These are phyloP conservation scores for Schizochytrium sp. DNA, from an alignment of 108 stramenopile genomes.

Conservation along the genomic window DNA sequence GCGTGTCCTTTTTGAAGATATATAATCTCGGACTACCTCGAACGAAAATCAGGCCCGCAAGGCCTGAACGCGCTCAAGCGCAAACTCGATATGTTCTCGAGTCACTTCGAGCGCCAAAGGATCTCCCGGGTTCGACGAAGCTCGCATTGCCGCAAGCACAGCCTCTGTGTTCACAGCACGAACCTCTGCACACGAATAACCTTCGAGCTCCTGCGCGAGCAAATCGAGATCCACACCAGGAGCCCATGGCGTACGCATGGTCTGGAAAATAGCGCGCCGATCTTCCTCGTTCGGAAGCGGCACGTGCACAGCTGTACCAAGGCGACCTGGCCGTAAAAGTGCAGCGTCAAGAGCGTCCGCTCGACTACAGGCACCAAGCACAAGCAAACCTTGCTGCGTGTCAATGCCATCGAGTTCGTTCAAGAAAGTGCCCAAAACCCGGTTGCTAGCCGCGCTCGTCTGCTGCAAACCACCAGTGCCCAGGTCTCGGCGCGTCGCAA, in stretches of 20 bases:
- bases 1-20: no score
- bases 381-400: conserved; percentile 65
- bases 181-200: not conserved
- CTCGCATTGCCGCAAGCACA: not conserved
- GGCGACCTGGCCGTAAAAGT: conserved; percentile 94
- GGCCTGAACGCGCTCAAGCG: not conserved
- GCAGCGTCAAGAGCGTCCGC: conserved; percentile 97
- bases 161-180: not conserved
- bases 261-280: conserved; percentile 81
- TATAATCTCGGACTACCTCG: no score
- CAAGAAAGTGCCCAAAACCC: conserved; percentile 97
- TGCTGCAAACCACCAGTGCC: conserved; percentile 65
- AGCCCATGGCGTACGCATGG: not conserved
- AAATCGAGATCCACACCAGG: not conserved
- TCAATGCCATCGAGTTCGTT: conserved; percentile 71
- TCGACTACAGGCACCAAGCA: conserved; percentile 96
- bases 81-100: not conserved
- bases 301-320: conserved; percentile 94
- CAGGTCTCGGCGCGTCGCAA: conserved; percentile 73
- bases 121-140: not conserved
- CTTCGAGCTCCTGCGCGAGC: not conserved
- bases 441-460: conserved; percentile 71
- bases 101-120: not conserved
- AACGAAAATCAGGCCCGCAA: no score
- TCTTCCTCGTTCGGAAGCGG: conserved; percentile 92